Percentiles rank a stretch among this genome's conserved stretches.
phyloP scores from a whole-genome alignment of 129 eudicot genomes.

The Ambrosia trifida region DNA sequence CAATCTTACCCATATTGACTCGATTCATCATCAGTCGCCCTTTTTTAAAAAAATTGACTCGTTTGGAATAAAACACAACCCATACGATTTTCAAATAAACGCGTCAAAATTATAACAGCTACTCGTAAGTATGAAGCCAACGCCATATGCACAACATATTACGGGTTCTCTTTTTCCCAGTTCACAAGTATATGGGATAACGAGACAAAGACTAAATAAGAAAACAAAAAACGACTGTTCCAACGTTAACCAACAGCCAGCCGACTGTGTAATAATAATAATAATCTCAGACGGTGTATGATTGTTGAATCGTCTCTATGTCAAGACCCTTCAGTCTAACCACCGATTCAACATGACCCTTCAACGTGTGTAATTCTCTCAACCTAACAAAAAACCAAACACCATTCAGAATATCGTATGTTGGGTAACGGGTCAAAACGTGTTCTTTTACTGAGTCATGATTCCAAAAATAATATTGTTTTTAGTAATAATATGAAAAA shows the following conservation, averaged over 20 bases:
- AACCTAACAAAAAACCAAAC: slow-evolving; percentile 49
- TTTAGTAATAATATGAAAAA: not conserved
- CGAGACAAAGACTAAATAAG: slow-evolving; percentile 24
- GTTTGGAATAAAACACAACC: no score
- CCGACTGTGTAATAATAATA: not conserved
- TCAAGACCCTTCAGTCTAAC: slow-evolving; percentile 96
- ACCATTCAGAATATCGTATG: not conserved
- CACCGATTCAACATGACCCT: slow-evolving; percentile 97
- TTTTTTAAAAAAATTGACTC: no score
- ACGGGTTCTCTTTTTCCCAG: slow-evolving; percentile 31
- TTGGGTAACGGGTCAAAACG: not conserved
- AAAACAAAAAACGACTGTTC: slow-evolving; percentile 22
- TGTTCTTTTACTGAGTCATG: not conserved
- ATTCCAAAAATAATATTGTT: not conserved
- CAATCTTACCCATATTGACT: no score
- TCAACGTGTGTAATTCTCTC: slow-evolving; percentile 86
- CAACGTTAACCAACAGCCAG: slow-evolving; percentile 21
- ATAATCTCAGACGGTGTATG: slow-evolving; percentile 79
- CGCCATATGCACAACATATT: slow-evolving; percentile 43
- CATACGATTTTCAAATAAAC: no score
- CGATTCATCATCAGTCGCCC: no score
- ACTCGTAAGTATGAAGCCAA: slow-evolving; percentile 7
- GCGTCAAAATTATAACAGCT: no score
- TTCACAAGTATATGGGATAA: slow-evolving; percentile 41
- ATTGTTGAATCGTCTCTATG: slow-evolving; percentile 89